Percentiles rank a stretch among this genome's conserved stretches.
phyloP scores from a whole-genome alignment of 331 rosid species.

The Cydonia oblonga region DNA sequence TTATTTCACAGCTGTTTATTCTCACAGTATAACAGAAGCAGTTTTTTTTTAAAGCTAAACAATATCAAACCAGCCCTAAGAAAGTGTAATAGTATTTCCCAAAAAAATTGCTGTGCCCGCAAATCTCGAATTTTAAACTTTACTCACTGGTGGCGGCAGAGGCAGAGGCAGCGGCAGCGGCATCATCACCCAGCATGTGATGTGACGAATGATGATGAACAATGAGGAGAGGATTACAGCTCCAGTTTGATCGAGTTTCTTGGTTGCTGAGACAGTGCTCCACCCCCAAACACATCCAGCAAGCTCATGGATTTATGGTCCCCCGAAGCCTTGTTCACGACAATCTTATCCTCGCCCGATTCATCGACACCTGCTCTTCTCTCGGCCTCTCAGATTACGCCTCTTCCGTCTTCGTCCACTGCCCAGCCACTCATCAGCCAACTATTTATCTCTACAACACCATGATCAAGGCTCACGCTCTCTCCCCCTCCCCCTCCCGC shows the following conservation, averaged over 20 bases:
- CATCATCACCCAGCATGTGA: too few relatives aligned
- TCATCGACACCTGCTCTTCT: conserved; percentile 37
- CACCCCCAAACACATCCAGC: conserved; percentile 32
- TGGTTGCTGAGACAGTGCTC: conserved; percentile 1
- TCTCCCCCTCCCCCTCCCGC: conserved; percentile 7
- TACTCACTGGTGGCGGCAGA: too few relatives aligned
- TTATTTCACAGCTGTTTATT: too few relatives aligned
- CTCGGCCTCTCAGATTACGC: conserved; percentile 31
- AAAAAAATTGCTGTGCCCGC: too few relatives aligned
- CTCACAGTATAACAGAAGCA: too few relatives aligned
- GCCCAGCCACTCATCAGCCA: conserved; percentile 7
- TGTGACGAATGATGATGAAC: too few relatives aligned
- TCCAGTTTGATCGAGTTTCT: not conserved
- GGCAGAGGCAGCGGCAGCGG: too few relatives aligned
- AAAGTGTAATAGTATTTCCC: too few relatives aligned
- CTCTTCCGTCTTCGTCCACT: conserved; percentile 28
- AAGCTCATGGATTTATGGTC: conserved; percentile 40
- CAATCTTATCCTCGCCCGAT: conserved; percentile 28
- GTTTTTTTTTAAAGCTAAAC: too few relatives aligned
- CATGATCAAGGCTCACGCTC: conserved; percentile 34
- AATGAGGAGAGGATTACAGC: not conserved
- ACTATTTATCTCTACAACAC: conserved; percentile 31
- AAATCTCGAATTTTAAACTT: too few relatives aligned
- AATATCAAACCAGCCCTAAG: too few relatives aligned
- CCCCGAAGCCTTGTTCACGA: conserved; percentile 31